Evolutionary conservation across 139 green algal genomes (phyloP), one percentile per base, ranked within the genome.

Genomic region (Deuterostichococcus epilithicus): DNA sequence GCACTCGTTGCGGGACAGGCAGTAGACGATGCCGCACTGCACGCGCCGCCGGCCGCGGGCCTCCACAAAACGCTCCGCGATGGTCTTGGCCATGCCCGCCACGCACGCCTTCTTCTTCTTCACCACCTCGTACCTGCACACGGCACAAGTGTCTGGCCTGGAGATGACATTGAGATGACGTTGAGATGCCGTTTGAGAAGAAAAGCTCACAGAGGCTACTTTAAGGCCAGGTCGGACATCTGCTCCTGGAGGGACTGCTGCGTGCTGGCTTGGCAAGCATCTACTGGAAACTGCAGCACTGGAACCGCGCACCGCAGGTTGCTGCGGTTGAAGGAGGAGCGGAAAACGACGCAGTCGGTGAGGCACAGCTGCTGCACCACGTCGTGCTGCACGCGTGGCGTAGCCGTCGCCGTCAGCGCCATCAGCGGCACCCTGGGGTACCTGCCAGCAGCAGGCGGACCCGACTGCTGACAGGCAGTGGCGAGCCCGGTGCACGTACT

Each of bases 1-100:
- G 67, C 90, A 95, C 68, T 97, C 90, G 2, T 81, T 83, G 0
- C 89, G 81, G 20, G 84, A 88, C n/a, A 96, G 78, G 85, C 94
- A 98, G 86, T 98, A 98, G 13, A 98, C 82, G 76, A 98, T 98
- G 78, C 94, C 95, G 73, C 93, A 94, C 79, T 90, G 85, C 30
- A 87, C 52, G 22, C 28, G 25, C n/a, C 76, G 68, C 28, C 60
- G 68, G 3, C 36, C 18, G 33, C n/a, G 72, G 10, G 15, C 23
- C 30, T 80, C 72, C 33, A 81, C 47, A 47, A 90, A 92, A 32
- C 82, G 78, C 26, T 85, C 72, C 5, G 71, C 37, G 39, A 92
- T 80, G 0, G 70, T 45, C 34, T 80, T 59, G 10, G 79, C 82
- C 26, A 96, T 91, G 47, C 77, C 78, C 76, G 37, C 68, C 45